Conservation (phyloP, 2,329 filamentous ascomycete species). For the Talaromyces albobiverticillius region DNA sequence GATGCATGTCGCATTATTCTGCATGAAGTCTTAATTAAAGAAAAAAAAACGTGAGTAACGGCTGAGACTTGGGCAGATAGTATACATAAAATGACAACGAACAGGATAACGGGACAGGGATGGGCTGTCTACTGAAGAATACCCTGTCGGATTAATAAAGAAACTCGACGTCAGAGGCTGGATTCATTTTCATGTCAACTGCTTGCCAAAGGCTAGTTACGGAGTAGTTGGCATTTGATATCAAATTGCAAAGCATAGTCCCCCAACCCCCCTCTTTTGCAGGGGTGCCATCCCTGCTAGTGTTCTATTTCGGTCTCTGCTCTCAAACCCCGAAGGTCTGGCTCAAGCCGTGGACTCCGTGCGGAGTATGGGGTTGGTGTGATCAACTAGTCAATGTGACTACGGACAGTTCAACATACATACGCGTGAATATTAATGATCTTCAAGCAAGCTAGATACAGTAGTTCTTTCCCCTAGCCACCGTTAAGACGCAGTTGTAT, state of each 20-base stretch:
- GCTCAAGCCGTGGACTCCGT: neutral
- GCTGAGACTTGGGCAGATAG: neutral
- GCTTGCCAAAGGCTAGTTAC: neutral
- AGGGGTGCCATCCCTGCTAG: neutral
- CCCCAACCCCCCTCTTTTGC: neutral
- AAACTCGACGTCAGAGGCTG: slow-evolving; percentile 7
- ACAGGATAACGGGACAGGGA: neutral
- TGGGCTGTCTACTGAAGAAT: neutral
- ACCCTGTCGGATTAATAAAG: neutral
- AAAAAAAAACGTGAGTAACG: neutral
- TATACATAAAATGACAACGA: neutral
- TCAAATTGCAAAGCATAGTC: neutral
- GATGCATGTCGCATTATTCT: neutral
- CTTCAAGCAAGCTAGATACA: neutral
- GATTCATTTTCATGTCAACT: neutral
- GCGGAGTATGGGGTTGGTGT: too few relatives aligned
- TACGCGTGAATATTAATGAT: neutral
- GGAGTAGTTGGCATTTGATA: neutral
- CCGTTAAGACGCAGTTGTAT: neutral
- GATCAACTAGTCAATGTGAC: too few relatives aligned
- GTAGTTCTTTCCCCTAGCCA: neutral
- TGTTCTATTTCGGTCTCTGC: neutral
- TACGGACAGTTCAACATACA: neutral
- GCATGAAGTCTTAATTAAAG: neutral
- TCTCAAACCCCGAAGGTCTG: neutral